Evolutionary conservation across 106 monocot species (phyloP).

Genomic region (Dendrobium catenatum): DNA sequence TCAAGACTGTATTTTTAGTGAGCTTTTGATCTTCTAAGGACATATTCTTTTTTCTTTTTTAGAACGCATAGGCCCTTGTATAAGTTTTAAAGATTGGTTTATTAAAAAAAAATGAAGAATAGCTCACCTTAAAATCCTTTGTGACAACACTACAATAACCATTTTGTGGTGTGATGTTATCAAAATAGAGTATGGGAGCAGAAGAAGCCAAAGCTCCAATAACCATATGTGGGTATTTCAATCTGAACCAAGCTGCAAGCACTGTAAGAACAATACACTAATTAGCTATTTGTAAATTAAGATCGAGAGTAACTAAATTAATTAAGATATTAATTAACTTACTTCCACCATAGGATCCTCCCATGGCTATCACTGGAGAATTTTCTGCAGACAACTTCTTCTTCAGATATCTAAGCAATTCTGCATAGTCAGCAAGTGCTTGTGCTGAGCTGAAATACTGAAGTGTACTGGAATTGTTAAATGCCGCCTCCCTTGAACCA

Average conservation of each 20-base stretch:
- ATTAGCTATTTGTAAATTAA: not conserved
- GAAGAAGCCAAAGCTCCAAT: conserved; percentile 37
- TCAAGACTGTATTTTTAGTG: too few relatives aligned
- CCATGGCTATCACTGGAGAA: conserved; percentile 19
- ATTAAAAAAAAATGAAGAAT: not conserved
- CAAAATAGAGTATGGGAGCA: conserved; percentile 29
- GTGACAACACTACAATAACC: conserved; percentile 16
- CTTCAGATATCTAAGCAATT: conserved; percentile 16
- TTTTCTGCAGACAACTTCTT: conserved; percentile 19
- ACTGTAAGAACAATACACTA: conserved; percentile 12
- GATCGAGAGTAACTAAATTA: not conserved
- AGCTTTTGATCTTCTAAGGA: too few relatives aligned
- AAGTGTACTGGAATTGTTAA: conserved; percentile 22
- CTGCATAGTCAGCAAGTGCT: conserved; percentile 33
- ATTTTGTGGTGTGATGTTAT: conserved; percentile 19
- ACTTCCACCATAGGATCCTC: conserved; percentile 33
- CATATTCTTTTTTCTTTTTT: not conserved
- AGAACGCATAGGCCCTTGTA: not conserved
- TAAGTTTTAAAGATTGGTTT: not conserved
- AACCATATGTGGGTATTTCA: conserved; percentile 32
- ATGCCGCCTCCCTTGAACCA: conserved; percentile 14
- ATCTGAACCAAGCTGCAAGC: conserved; percentile 28
- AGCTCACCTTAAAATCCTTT: conserved; percentile 19
- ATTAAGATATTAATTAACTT: conserved; percentile 2
- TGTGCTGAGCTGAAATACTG: conserved; percentile 27